Conservation (phyloP, 2,329 filamentous ascomycete genomes). For the Talaromyces sp. region DNA sequence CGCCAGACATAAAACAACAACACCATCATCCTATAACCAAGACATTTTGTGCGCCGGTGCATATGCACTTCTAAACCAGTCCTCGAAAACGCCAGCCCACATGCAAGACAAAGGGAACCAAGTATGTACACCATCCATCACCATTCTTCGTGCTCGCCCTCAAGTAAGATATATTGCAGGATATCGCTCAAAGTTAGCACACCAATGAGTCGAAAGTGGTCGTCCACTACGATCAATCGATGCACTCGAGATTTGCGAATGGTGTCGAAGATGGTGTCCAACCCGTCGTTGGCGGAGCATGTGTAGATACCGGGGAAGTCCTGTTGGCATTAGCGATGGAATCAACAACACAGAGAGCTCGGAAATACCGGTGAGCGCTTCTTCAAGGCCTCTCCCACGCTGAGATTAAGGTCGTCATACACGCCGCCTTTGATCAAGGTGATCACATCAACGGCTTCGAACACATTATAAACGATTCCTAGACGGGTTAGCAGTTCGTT, state of each 20-base stretch:
- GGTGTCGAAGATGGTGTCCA: constrained; percentile 95
- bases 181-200: constrained; percentile 95
- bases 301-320: constrained; percentile 97
- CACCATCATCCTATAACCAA: constrained; percentile 3
- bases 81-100: constrained; percentile 26
- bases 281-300: constrained; percentile 81
- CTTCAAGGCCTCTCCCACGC: constrained; percentile 81
- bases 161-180: constrained; percentile 83
- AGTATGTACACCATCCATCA: constrained; percentile 17
- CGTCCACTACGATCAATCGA: constrained; percentile 86
- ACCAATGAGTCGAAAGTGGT: constrained; percentile 77
- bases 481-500: not conserved
- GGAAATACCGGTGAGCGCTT: constrained; percentile 66
- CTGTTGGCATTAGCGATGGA: constrained; percentile 29
- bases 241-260: constrained; percentile 93
- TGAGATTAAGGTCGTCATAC: constrained; percentile 84
- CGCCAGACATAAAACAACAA: not conserved
- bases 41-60: not conserved
- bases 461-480: constrained; percentile 82
- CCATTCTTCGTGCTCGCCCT: constrained; percentile 62
- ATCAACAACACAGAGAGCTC: constrained; percentile 2
- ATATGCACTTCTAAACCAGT: not conserved
- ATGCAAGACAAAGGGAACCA: constrained; percentile 23
- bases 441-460: constrained; percentile 96
- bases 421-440: constrained; percentile 88